Percentiles rank a stretch among this genome's conserved stretches.
Evolutionary conservation across 352 stramenopile species (phyloP).

Genomic region (Plasmopara halstedii): DNA sequence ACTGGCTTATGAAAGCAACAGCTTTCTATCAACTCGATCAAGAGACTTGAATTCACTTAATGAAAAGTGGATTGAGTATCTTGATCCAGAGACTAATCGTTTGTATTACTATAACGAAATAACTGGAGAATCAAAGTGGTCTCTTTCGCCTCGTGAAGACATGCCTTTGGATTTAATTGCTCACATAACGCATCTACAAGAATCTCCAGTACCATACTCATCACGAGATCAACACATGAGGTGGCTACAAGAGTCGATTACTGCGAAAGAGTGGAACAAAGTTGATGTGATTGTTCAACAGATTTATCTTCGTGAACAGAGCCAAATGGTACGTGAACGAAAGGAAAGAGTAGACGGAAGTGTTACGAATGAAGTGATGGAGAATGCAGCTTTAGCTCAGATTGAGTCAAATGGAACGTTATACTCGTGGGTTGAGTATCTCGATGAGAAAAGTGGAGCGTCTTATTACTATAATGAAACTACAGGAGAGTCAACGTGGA

Average conservation of each 20-base stretch:
- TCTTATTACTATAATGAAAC: conserved; percentile 41
- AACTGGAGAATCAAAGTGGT: conserved; percentile 83
- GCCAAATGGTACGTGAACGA: conserved; percentile 22
- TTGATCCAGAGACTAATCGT: conserved; percentile 69
- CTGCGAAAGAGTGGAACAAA: conserved; percentile 52
- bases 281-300: conserved; percentile 63
- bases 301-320: conserved; percentile 60
- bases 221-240: conserved; percentile 50
- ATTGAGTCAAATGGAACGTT: not conserved
- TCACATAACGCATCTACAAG: conserved; percentile 44
- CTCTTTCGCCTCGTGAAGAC: conserved; percentile 58
- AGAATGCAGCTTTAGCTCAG: not conserved
- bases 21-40: conserved; percentile 23
- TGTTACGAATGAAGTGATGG: not conserved
- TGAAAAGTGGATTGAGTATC: conserved; percentile 78
- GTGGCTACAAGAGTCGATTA: conserved; percentile 65
- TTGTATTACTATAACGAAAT: conserved; percentile 91
- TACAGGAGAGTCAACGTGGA: conserved; percentile 41
- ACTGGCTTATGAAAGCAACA: conserved; percentile 9
- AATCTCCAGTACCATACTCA: conserved; percentile 40
- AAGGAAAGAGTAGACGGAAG: conserved; percentile 9
- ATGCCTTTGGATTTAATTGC: conserved; percentile 52
- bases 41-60: conserved; percentile 37
- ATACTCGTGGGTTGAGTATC: conserved; percentile 19
- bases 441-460: conserved; percentile 25